Base-by-base conservation (phyloP, 306 rosid species). In the Malus asiatica region DNA sequence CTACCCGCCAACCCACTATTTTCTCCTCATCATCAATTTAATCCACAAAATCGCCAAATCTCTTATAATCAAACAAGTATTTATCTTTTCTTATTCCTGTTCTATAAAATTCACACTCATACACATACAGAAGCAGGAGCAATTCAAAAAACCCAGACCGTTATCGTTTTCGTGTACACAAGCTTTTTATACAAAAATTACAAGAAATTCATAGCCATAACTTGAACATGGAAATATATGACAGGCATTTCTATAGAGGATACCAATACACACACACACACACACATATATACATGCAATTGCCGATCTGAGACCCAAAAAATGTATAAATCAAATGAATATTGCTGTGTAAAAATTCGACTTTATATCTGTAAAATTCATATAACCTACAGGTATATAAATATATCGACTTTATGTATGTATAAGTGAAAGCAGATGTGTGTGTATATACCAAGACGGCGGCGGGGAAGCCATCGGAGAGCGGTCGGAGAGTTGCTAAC, bases 401-500 rank as follows among this genome's bases (percentile, higher is more conserved):
- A 33, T 8, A 35, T 11, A 18, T 7, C 18, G 10, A 64, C 9
- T 61, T 27, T 3, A 15, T 7, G 11, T 30, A 66, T 11, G 5
- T 19, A 15, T 3, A 15, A 66, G 69, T 25, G 16, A 19, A 40
- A 33, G 62, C 32, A 52, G 38, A 42, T 22, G 66, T 23, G 25
- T 7, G 70, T 25, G 22, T 44, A 4, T 3, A 44, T 81, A 81
- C 85, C 81, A 60, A 62, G 75, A 19, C 7, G 29, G 18, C 22
- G 27, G 58, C 53, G 81, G 64, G 25, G 61, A 20, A 59, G 75
- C 68, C 85, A 81, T 81, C 61, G 59, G 77, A 53, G 65, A 76
- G 77, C 38, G 38, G 73, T 65, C 73, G 80, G 77, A 66, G 71
- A 66, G 4, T n/a, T 51, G 1, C 11, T 29, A 42, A 73, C 69